Evolutionary conservation across 2,329 filamentous ascomycete genomes (phyloP).

Genomic region (Blastomyces silverae): DNA sequence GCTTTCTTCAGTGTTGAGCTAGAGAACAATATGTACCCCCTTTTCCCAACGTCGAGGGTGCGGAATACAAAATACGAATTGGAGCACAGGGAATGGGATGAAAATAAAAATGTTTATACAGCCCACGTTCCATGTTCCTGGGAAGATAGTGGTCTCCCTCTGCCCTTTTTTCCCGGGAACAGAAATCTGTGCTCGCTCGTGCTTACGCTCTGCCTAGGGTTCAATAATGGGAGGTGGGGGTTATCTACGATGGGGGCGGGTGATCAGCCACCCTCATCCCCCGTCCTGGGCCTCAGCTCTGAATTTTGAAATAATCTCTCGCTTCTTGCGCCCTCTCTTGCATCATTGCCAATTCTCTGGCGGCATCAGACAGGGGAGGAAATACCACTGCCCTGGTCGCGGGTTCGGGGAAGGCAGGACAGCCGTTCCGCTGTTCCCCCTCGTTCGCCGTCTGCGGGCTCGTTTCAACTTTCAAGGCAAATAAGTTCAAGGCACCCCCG

Average conservation of each 20-base stretch:
- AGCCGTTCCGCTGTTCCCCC: neutral
- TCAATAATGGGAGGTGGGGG: neutral
- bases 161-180: neutral
- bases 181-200: neutral
- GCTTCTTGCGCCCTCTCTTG: neutral
- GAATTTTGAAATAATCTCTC: neutral
- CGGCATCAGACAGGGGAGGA: neutral
- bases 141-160: neutral
- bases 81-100: neutral
- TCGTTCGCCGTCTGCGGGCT: too few species aligned
- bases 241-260: neutral
- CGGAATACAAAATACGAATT: neutral
- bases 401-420: neutral
- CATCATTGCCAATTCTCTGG: neutral
- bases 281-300: neutral
- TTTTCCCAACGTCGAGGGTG: neutral
- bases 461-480: too few species aligned
- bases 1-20: too few species aligned
- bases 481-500: too few species aligned
- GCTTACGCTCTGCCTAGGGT: neutral
- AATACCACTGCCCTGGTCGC: neutral
- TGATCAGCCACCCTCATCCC: neutral
- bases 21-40: too few species aligned
- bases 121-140: slow-evolving; percentile 5
- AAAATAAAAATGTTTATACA: neutral